Evolutionary conservation across 352 stramenopile species (phyloP).

Genomic region (Globisporangium okanoganense): DNA sequence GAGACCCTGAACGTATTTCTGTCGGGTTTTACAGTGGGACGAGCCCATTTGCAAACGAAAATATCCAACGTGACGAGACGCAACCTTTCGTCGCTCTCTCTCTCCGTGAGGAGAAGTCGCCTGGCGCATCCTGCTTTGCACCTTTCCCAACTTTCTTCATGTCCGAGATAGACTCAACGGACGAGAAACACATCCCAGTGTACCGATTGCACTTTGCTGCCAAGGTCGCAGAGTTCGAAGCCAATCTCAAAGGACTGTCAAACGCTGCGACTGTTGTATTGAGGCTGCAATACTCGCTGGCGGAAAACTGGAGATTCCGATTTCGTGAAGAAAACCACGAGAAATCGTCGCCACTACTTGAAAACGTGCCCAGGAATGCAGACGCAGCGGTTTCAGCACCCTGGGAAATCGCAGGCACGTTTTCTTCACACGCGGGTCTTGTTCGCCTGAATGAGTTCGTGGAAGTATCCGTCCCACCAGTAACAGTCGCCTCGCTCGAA

Average conservation of each 20-base stretch:
- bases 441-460: conserved; percentile 15
- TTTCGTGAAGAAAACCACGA: neutral
- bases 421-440: neutral
- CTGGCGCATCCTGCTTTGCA: conserved; percentile 4
- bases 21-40: conserved; percentile 10
- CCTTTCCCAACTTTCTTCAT: conserved; percentile 2
- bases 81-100: conserved; percentile 9
- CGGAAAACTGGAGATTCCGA: neutral
- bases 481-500: conserved; percentile 7
- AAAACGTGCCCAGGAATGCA: neutral
- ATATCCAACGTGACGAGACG: neutral
- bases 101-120: conserved; percentile 4
- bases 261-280: neutral
- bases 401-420: conserved; percentile 4
- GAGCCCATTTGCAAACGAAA: neutral
- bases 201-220: conserved; percentile 3
- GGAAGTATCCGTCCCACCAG: conserved; percentile 2
- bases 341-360: neutral
- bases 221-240: conserved; percentile 6
- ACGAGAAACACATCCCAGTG: neutral
- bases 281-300: neutral
- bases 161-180: neutral
- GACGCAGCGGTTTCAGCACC: neutral
- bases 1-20: neutral
- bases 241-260: conserved; percentile 6